These are phyloP conservation scores for Glaciozyma antarctica DNA, from an alignment of 768 basidiomycete genomes.

Conservation along the genomic window DNA sequence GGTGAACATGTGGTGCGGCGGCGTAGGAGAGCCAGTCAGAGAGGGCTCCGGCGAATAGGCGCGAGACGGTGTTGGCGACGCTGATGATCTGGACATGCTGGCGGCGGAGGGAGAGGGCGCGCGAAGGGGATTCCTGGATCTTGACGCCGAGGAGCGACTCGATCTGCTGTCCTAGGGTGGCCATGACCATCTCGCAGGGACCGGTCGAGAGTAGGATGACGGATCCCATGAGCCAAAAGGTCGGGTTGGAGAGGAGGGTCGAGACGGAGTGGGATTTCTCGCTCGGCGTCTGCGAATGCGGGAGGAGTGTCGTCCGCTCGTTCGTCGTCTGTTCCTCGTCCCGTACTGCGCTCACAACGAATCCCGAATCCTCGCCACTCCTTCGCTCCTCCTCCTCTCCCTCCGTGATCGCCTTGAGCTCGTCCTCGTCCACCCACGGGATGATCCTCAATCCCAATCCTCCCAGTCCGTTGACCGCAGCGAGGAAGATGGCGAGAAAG, in stretches of 20 bases:
- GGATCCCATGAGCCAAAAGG: slow-evolving; percentile 29
- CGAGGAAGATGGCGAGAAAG: slow-evolving; percentile 27
- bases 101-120: slow-evolving; percentile 14
- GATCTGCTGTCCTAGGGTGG: slow-evolving; percentile 15
- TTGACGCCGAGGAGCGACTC: slow-evolving; percentile 12
- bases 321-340: too few species aligned
- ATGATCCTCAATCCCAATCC: slow-evolving; percentile 15
- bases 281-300: background rate
- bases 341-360: background rate
- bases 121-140: background rate
- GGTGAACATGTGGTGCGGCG: background rate
- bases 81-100: slow-evolving; percentile 28
- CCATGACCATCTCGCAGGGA: slow-evolving; percentile 24
- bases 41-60: slow-evolving; percentile 26
- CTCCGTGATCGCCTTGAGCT: background rate
- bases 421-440: slow-evolving; percentile 19
- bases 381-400: background rate
- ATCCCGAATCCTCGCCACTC: background rate
- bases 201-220: slow-evolving; percentile 25
- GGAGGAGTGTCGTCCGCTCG: too few species aligned
- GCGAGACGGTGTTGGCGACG: slow-evolving; percentile 25
- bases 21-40: slow-evolving; percentile 27
- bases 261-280: background rate
- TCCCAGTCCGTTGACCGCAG: slow-evolving; percentile 23
- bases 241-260: slow-evolving; percentile 7